Evolutionary conservation across 1,284 basidiomycete species (phyloP).

Genomic region (Taiwanofungus camphoratus): DNA sequence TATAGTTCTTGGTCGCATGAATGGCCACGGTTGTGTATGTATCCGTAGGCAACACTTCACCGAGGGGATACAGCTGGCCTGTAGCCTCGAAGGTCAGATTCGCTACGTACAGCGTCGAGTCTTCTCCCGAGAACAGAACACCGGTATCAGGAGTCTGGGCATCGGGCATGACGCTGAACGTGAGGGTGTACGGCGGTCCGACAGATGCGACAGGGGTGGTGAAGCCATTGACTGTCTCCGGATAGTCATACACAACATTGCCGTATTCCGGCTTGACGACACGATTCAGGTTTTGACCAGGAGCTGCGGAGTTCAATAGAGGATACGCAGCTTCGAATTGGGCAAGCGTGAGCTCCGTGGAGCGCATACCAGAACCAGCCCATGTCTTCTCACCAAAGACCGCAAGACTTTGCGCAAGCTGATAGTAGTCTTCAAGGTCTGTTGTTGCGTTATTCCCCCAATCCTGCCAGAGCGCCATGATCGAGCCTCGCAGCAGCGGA

Average conservation of each 20-base stretch:
- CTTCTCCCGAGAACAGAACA: constrained; percentile 32
- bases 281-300: constrained; percentile 27
- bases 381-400: constrained; percentile 25
- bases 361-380: constrained; percentile 22
- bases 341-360: constrained; percentile 19
- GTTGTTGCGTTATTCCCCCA: constrained; percentile 29
- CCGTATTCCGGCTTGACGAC: constrained; percentile 17
- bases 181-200: constrained; percentile 39
- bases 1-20: constrained; percentile 32
- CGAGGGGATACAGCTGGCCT: constrained; percentile 31
- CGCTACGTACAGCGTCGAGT: constrained; percentile 32
- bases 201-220: constrained; percentile 32
- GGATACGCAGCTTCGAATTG: constrained; percentile 24
- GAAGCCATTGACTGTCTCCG: constrained; percentile 14
- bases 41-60: constrained; percentile 25
- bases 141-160: constrained; percentile 13
- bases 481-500: constrained; percentile 22
- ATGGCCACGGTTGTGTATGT: constrained; percentile 31
- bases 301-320: constrained; percentile 23
- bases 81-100: constrained; percentile 37
- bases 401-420: constrained; percentile 24
- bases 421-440: constrained; percentile 26
- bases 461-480: constrained; percentile 28
- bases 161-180: constrained; percentile 30
- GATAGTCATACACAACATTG: constrained; percentile 19